These are phyloP conservation scores for Crucibulum laeve DNA, from an alignment of 768 basidiomycete genomes.

Conservation along the genomic window DNA sequence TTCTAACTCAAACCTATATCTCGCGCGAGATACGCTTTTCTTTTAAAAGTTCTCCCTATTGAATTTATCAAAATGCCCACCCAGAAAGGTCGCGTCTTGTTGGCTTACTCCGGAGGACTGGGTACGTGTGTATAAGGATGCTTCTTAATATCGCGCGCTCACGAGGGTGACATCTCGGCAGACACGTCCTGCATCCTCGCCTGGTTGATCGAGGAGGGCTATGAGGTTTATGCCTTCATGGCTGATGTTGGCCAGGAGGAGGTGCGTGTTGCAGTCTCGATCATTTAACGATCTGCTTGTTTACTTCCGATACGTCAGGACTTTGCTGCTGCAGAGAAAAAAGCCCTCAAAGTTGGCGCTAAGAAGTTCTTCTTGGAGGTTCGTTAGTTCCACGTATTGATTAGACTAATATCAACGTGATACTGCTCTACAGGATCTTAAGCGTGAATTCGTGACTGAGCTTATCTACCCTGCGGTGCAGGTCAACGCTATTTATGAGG, in stretches of 20 bases:
- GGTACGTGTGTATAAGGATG: slow-evolving; percentile 47
- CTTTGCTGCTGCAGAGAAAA: slow-evolving; percentile 86
- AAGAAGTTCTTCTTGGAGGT: slow-evolving; percentile 94
- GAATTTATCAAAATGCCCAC: slow-evolving; percentile 33
- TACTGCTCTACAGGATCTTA: slow-evolving; percentile 64
- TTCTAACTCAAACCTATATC: no score
- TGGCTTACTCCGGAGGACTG: slow-evolving; percentile 97
- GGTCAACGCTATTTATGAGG: slow-evolving; percentile 98
- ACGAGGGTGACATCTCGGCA: slow-evolving; percentile 23
- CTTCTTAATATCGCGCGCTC: slow-evolving; percentile 7
- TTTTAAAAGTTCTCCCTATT: background rate
- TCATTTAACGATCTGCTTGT: slow-evolving; percentile 5
- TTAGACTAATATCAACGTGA: background rate
- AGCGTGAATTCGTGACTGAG: slow-evolving; percentile 91
- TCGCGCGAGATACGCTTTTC: background rate
- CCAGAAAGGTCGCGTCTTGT: slow-evolving; percentile 80
- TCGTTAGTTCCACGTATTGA: background rate
- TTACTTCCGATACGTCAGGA: slow-evolving; percentile 47
- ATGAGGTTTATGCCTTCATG: slow-evolving; percentile 97
- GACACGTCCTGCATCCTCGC: slow-evolving; percentile 99
- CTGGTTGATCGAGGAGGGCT: slow-evolving; percentile 98
- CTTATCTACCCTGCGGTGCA: slow-evolving; percentile 98
- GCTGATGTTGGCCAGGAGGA: slow-evolving; percentile 93
- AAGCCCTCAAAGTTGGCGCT: slow-evolving; percentile 90
- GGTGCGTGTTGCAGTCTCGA: slow-evolving; percentile 32